A percentile compares a stretch with the other conserved stretches of the same genome.
Evolutionary conservation across 805 yeast genomes (phyloP).

Genomic region (Metschnikowia lochheadii): DNA sequence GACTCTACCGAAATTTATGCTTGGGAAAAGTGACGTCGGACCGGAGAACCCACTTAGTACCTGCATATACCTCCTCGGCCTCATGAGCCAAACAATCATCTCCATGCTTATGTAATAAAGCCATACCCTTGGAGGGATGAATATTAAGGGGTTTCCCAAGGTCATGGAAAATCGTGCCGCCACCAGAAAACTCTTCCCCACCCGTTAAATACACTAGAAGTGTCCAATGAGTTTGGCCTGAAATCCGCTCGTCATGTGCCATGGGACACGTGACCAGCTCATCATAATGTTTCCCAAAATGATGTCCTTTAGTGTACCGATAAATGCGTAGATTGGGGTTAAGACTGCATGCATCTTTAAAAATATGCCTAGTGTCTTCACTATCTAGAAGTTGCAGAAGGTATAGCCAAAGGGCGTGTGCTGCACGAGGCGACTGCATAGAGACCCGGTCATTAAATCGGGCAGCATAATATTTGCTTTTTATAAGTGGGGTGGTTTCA

Average conservation of each 20-base stretch:
- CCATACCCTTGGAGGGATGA: constrained; percentile 52
- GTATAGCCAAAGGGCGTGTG: constrained; percentile 41
- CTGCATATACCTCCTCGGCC: constrained; percentile 47
- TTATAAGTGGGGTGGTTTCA: constrained; percentile 47
- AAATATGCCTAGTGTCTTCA: constrained; percentile 23
- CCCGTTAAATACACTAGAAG: constrained; percentile 55
- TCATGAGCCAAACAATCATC: constrained; percentile 61
- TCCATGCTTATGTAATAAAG: constrained; percentile 61
- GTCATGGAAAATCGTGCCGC: constrained; percentile 54
- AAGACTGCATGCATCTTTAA: constrained; percentile 42
- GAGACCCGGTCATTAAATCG: constrained; percentile 52
- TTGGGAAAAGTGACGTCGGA: constrained; percentile 42
- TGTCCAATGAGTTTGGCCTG: constrained; percentile 55
- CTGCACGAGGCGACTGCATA: constrained; percentile 36
- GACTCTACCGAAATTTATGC: too few species aligned
- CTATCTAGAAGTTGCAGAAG: constrained; percentile 31
- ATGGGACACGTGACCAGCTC: constrained; percentile 43
- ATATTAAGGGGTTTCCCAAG: constrained; percentile 28
- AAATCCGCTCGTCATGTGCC: constrained; percentile 20
- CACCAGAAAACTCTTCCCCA: constrained; percentile 52
- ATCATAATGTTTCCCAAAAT: constrained; percentile 59
- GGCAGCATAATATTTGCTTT: constrained; percentile 52
- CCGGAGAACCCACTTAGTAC: constrained; percentile 60
- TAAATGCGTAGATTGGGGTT: constrained; percentile 56
- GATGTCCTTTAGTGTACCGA: constrained; percentile 53